Evolutionary conservation across 495 filamentous ascomycete species (phyloP).

Genomic region (Penicillium flavigenum): DNA sequence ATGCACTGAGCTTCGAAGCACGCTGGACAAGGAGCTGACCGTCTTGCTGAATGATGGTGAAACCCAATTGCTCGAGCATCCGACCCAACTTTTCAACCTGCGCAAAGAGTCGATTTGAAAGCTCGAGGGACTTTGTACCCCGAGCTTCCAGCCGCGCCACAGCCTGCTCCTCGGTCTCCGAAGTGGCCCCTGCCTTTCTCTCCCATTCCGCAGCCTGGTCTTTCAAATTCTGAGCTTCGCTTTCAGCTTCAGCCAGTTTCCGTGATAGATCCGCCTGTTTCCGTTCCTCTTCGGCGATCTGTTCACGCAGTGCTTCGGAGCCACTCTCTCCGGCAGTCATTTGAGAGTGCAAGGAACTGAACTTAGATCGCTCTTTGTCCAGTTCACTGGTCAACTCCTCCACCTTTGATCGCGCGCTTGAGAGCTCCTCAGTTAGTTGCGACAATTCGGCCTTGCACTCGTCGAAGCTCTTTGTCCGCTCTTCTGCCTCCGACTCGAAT

Average conservation of each 20-base stretch:
- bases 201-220: constrained; percentile 62
- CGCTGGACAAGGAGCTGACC: constrained; percentile 73
- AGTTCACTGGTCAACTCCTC: constrained; percentile 62
- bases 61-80: constrained; percentile 83
- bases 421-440: constrained; percentile 42
- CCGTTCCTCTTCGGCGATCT: constrained; percentile 66
- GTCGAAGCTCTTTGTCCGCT: constrained; percentile 48
- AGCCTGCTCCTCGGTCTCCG: constrained; percentile 50
- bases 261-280: constrained; percentile 59
- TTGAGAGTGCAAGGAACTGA: constrained; percentile 62
- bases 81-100: constrained; percentile 74
- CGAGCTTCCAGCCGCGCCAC: constrained; percentile 58
- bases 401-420: constrained; percentile 58
- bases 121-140: constrained; percentile 68
- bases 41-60: constrained; percentile 71
- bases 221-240: constrained; percentile 63
- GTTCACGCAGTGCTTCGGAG: constrained; percentile 70
- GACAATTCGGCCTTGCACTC: constrained; percentile 38
- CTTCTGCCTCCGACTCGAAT: constrained; percentile 38
- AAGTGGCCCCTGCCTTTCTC: constrained; percentile 53
- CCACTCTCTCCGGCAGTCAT: constrained; percentile 78
- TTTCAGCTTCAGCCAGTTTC: constrained; percentile 64
- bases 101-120: constrained; percentile 74
- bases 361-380: constrained; percentile 61
- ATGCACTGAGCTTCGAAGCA: constrained; percentile 62